Base-by-base conservation (phyloP, 345 rosid species). In the Eutrema japonicum region DNA sequence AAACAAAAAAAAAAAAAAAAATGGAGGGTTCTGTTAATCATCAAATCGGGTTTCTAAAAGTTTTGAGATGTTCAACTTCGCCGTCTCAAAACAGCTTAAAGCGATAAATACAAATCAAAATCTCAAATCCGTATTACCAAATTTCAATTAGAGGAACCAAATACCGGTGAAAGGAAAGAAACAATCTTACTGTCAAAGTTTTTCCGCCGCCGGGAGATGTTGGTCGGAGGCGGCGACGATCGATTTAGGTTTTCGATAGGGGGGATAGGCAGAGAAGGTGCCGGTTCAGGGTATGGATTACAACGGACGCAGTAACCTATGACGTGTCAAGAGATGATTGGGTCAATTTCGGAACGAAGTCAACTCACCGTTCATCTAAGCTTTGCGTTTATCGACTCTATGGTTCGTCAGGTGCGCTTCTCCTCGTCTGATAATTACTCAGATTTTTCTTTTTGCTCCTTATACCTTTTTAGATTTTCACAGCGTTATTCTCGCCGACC, bases 231-330 rank as follows among this genome's bases (percentile, higher is more conserved):
- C 74, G 66, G 54, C 71, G 71, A 70, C 57, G 81, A 78, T 66
- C 66, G 74, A 68, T 3, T 73, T 76, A 47, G 63, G 81, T 40
- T 66, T 59, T 41, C 72, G 77, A 48, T 48, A 35, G 13, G 32
- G 77, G 22, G 22, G 22, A 64, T 43, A 8, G 65, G 40, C 66
- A 71, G 68, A 66, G 73, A 59, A 53, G 53, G 78, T 72, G 81
- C 40, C 35, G 78, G 81, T 78, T 73, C 78, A 78, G 78, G 78
- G 81, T 36, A 66, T 36, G 74, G 73, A 72, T 60, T 66, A 59
- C 53, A 69, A 58, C 73, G 76, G 72, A 57, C 80, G 80, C 72
- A 72, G 73, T 8, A 60, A 14, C 50, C 47, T 40, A 53, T 72
- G 78, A 78, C 74, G 81, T 78, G 81, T 51, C 74, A 53, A 61